Evolutionary conservation across 192 early-diverging fungal genomes (phyloP).

Genomic region (Backusella sp.): DNA sequence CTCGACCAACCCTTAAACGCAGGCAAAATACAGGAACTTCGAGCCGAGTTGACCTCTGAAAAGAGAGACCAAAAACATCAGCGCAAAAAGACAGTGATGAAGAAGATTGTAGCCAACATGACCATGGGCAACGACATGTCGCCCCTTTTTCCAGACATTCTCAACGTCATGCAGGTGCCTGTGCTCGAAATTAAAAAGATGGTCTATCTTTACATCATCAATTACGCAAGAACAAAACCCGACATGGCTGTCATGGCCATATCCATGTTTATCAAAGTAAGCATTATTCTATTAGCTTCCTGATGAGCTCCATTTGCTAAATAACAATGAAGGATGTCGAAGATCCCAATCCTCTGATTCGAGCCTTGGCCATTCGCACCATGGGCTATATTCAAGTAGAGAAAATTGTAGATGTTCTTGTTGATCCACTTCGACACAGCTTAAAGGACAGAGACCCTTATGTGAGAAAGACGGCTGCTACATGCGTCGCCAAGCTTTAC

Average conservation of each 20-base stretch:
- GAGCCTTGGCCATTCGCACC: conserved; percentile 94
- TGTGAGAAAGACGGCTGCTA: conserved; percentile 94
- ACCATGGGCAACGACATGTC: conserved; percentile 99
- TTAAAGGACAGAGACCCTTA: conserved; percentile 92
- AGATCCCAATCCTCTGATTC: conserved; percentile 91
- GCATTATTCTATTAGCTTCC: no score
- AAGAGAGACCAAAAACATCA: conserved; percentile 79
- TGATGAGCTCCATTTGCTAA: no score
- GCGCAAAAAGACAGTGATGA: conserved; percentile 59
- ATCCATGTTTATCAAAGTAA: conserved; percentile 81
- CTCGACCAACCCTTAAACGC: not conserved
- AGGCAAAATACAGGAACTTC: conserved; percentile 92
- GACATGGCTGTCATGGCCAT: conserved; percentile 94
- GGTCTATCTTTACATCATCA: conserved; percentile 97
- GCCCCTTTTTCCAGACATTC: conserved; percentile 86
- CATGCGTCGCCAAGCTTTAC: conserved; percentile 92
- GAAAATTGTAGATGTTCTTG: conserved; percentile 80
- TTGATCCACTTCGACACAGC: conserved; percentile 81
- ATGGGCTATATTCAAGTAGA: conserved; percentile 98
- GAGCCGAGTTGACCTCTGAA: conserved; percentile 81
- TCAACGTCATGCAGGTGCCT: conserved; percentile 89
- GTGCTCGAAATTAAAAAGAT: conserved; percentile 84
- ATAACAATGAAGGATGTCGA: conserved; percentile 68
- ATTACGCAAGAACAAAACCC: conserved; percentile 90
- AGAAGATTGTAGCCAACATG: conserved; percentile 99